Conservation (phyloP, 2,329 filamentous ascomycete genomes). For the Xylariaceae sp. region DNA sequence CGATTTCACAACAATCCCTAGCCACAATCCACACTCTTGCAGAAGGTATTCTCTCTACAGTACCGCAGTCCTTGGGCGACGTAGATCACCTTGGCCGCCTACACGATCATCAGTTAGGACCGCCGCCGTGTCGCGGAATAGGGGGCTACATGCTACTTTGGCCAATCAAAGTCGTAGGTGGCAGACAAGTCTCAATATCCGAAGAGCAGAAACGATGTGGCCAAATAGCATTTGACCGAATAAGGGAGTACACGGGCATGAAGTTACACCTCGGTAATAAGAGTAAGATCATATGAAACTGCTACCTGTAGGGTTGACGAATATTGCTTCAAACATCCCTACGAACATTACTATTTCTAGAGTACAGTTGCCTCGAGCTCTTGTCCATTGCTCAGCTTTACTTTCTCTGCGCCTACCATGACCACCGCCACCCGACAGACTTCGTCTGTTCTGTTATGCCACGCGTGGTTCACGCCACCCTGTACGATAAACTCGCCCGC, state of each 20-base stretch:
- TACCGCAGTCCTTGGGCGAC: constrained; percentile 47
- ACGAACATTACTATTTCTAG: too few species aligned
- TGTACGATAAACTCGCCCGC: constrained; percentile 50
- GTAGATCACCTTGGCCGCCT: constrained; percentile 37
- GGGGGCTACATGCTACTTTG: constrained; percentile 48
- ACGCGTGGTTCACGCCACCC: constrained; percentile 47
- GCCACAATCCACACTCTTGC: constrained; percentile 39
- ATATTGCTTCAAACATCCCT: too few species aligned
- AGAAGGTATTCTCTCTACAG: constrained; percentile 44
- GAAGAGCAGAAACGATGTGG: constrained; percentile 39
- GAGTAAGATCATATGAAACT: constrained; percentile 24
- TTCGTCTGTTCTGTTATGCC: constrained; percentile 46
- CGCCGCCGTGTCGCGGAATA: constrained; percentile 41
- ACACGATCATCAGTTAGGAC: constrained; percentile 17
- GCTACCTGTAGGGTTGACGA: not conserved
- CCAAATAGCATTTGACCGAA: constrained; percentile 42
- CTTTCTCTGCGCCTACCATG: constrained; percentile 48
- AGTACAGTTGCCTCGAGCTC: constrained; percentile 44
- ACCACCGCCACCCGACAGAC: constrained; percentile 48
- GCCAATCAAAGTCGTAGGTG: constrained; percentile 47
- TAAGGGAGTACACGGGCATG: constrained; percentile 49
- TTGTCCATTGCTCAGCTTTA: constrained; percentile 45
- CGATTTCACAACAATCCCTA: constrained; percentile 29
- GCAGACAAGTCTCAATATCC: constrained; percentile 27
- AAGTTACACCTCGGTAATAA: constrained; percentile 42